Evolutionary conservation across 176 grass and related monocot genomes (phyloP).

Genomic region (Cocos nucifera): DNA sequence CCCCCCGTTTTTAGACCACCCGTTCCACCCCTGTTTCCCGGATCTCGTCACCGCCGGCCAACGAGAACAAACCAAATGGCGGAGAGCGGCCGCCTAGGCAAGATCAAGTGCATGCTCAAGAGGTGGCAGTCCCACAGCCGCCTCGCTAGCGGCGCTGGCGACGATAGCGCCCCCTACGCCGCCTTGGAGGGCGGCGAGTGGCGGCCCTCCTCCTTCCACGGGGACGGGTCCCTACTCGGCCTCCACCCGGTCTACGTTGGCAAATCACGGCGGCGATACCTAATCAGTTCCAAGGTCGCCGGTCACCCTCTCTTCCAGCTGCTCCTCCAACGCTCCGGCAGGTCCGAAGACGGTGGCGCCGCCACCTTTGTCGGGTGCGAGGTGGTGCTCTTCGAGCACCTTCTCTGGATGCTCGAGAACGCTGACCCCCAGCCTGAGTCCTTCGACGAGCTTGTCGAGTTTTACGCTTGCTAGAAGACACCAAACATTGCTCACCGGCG

Average conservation of each 20-base stretch:
- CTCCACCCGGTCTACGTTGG: slow-evolving; percentile 83
- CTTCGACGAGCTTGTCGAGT: slow-evolving; percentile 79
- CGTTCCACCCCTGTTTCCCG: background rate
- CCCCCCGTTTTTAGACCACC: no score
- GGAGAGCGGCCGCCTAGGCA: slow-evolving; percentile 50
- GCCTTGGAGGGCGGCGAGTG: slow-evolving; percentile 15
- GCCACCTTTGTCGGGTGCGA: slow-evolving; percentile 52
- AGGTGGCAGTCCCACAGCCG: slow-evolving; percentile 76
- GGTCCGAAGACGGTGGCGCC: background rate
- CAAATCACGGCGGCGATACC: slow-evolving; percentile 82
- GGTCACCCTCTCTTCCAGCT: slow-evolving; percentile 68
- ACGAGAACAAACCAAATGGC: slow-evolving; percentile 21
- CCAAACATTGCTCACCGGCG: no score
- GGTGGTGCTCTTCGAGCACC: slow-evolving; percentile 96
- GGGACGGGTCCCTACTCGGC: slow-evolving; percentile 45
- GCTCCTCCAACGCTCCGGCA: slow-evolving; percentile 10
- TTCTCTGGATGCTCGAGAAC: slow-evolving; percentile 95
- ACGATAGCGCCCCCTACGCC: background rate
- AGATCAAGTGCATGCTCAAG: slow-evolving; percentile 90
- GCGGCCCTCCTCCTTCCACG: slow-evolving; percentile 43
- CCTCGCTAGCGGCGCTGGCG: slow-evolving; percentile 10
- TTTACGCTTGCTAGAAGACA: slow-evolving; percentile 61
- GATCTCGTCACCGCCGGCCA: background rate
- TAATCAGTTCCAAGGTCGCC: slow-evolving; percentile 57
- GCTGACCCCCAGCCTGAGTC: slow-evolving; percentile 83